Conservation (phyloP, 345 rosid genomes). For the Brassica juncea region DNA sequence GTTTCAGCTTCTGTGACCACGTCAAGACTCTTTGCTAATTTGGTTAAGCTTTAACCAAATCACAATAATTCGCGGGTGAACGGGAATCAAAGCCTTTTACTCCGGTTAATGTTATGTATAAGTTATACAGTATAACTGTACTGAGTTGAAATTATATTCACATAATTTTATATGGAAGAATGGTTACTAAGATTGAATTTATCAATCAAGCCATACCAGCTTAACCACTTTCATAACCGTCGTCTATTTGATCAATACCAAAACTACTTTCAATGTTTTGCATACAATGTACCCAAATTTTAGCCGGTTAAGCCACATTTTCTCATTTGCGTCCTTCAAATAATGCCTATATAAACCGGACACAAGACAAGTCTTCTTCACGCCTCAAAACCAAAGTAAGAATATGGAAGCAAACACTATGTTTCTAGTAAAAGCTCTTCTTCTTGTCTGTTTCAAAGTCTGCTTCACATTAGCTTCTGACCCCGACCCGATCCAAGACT, state of each 20-base stretch:
- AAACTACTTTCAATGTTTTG: background rate
- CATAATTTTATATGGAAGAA: background rate
- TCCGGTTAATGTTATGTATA: background rate
- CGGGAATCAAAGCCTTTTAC: background rate
- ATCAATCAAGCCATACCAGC: background rate
- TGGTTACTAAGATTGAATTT: background rate
- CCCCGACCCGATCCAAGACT: constrained; percentile 80
- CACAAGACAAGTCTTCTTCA: constrained; percentile 31
- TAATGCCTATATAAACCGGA: constrained; percentile 31
- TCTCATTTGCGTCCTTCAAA: constrained; percentile 2
- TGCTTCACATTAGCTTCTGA: constrained; percentile 55
- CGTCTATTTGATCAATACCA: background rate
- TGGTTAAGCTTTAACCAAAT: constrained; percentile 15
- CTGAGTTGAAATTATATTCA: background rate
- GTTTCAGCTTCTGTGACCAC: background rate
- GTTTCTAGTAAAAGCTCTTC: constrained; percentile 11
- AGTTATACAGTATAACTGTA: background rate
- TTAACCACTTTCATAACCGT: background rate
- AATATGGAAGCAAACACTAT: constrained; percentile 24
- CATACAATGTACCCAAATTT: background rate
- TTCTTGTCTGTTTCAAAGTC: constrained; percentile 29
- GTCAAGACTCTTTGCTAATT: background rate
- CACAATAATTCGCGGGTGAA: background rate
- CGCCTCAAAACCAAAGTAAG: constrained; percentile 10
- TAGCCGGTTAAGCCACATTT: background rate